Conservation (phyloP, 2,329 filamentous ascomycete genomes). For the Ophiostoma perfectum region DNA sequence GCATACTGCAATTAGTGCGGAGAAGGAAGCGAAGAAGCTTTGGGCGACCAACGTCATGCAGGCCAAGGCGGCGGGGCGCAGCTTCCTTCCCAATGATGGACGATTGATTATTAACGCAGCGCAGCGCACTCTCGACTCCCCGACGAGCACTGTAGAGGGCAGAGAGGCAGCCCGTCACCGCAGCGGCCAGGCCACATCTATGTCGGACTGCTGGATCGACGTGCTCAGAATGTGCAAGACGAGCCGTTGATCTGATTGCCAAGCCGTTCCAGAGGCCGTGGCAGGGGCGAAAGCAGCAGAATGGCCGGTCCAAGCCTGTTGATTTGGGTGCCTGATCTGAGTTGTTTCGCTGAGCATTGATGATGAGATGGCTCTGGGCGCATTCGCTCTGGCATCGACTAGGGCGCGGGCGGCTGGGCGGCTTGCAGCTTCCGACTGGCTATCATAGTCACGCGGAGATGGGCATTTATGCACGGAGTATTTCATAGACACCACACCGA, state of each 20-base stretch:
- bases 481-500: background rate
- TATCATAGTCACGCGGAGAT: background rate
- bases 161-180: background rate
- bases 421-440: background rate
- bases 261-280: too few relatives aligned
- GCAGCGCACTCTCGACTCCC: too few relatives aligned
- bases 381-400: too few relatives aligned
- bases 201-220: too few relatives aligned
- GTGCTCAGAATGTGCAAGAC: too few relatives aligned
- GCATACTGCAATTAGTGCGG: background rate
- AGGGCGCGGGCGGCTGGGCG: too few relatives aligned
- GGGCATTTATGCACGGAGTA: too few relatives aligned
- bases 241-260: too few relatives aligned
- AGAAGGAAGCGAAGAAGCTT: constrained; percentile 16
- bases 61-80: background rate
- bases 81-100: background rate
- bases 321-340: background rate
- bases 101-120: background rate
- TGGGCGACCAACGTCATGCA: constrained; percentile 5
- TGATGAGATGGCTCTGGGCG: background rate
- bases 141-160: too few relatives aligned
- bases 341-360: background rate
- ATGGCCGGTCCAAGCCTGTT: background rate
- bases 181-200: too few relatives aligned
- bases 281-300: background rate